These are phyloP conservation scores for Alternaria sp. DNA, from an alignment of 2,329 filamentous ascomycete genomes.

Conservation along the genomic window DNA sequence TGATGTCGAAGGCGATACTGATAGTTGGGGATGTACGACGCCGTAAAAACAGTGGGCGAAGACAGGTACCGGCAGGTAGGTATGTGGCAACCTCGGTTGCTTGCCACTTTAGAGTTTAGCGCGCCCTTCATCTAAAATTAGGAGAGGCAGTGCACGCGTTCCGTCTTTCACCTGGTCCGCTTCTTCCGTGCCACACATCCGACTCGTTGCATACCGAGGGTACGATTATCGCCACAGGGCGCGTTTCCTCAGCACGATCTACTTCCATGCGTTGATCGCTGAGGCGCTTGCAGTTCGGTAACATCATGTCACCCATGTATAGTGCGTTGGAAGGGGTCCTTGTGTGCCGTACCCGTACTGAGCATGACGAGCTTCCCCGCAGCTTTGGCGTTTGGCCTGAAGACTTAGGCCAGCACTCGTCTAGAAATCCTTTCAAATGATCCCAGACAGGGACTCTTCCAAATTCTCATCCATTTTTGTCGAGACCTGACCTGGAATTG, in stretches of 20 bases:
- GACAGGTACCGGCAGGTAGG: constrained; percentile 14
- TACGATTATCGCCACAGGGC: constrained; percentile 12
- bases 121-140: constrained; percentile 38
- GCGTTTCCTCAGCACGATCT: constrained; percentile 7
- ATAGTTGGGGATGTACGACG: constrained; percentile 1
- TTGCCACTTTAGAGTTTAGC: constrained; percentile 13
- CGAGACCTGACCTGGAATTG: constrained; percentile 23
- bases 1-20: constrained; percentile 8
- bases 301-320: constrained; percentile 32
- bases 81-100: constrained; percentile 24
- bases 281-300: constrained; percentile 26
- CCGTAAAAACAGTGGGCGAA: neutral
- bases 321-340: constrained; percentile 31
- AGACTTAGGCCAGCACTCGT: constrained; percentile 33
- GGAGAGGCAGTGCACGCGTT: constrained; percentile 40
- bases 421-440: constrained; percentile 28
- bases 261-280: constrained; percentile 14
- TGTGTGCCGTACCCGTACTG: constrained; percentile 33
- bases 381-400: constrained; percentile 35
- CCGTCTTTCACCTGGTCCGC: constrained; percentile 26
- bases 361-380: constrained; percentile 24
- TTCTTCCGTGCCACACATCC: constrained; percentile 29
- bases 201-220: constrained; percentile 16
- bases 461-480: constrained; percentile 35
- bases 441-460: constrained; percentile 27